Base-by-base conservation (phyloP, 345 rosid genomes). In the Hirschfeldia incana region DNA sequence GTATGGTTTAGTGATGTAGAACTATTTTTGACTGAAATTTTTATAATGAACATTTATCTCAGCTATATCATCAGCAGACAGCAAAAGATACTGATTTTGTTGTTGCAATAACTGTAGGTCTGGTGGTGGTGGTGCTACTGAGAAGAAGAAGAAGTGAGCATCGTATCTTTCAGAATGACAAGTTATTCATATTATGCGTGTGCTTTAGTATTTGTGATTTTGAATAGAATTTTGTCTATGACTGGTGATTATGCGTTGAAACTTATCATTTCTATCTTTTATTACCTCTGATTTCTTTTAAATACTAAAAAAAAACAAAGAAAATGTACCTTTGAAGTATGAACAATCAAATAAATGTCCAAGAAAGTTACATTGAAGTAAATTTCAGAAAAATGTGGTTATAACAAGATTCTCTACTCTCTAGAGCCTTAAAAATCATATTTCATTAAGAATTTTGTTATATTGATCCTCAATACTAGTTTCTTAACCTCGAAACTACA, bases 41-140 rank as follows among this genome's bases (percentile, higher is more conserved):
- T 21, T 2, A 27, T 44, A 28, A 16, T 0, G 10, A 32, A 30
- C 1, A 29, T 49, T 60, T 15, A 13, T 68, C 6, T 44, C 5
- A 67, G 57, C 44, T 69, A 4, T 28, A 62, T 13, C 17, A 30
- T 62, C 0, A 21, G 21, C 21, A 32, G 17, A 49, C 6, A 28
- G 3, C 6, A 2, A 34, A 6, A 6, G 5, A 9, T 21, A 27
- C 12, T 53, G 26, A 29, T 8, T 55, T 37, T 37, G 15, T 1
- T 8, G 4, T 57, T 32, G 60, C 15, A 13, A 12, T 26, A 2
- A 58, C 10, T 81, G 65, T 71, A 82, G 84, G 84, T 72, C 84
- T 68, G 84, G 84, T 81, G 80, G 76, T 76, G 80, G 72, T 72
- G 84, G 51, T 79, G 78, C 1, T 21, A 34, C 79, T 28, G 84